phyloP scores from a whole-genome alignment of 495 filamentous ascomycete genomes.

The Mytilinidion resinicola region DNA sequence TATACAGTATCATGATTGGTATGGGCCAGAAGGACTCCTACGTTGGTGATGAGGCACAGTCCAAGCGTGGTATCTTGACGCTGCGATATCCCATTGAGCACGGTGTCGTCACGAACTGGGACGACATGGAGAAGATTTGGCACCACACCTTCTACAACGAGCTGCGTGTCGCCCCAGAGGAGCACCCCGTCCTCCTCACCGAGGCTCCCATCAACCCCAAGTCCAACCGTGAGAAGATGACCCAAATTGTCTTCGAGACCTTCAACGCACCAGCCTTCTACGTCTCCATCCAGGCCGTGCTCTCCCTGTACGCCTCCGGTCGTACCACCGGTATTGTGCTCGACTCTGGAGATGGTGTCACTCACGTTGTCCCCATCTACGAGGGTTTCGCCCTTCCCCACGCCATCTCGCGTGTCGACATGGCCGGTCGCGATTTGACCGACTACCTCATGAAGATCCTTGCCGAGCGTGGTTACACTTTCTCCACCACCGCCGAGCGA shows the following conservation, averaged over 20 bases:
- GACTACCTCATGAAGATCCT: constrained; percentile 99
- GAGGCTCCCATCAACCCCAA: constrained; percentile 99
- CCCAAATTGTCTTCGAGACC: constrained; percentile 99
- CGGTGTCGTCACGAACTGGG: constrained; percentile 99
- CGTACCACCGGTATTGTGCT: constrained; percentile 99
- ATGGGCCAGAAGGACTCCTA: constrained; percentile 99
- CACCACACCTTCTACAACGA: constrained; percentile 99
- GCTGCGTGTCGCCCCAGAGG: constrained; percentile 98
- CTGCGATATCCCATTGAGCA: constrained; percentile 99
- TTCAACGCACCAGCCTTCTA: constrained; percentile 99
- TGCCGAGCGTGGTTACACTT: constrained; percentile 97
- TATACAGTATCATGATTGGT: constrained; percentile 96
- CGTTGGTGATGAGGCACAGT: constrained; percentile 98
- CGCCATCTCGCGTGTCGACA: constrained; percentile 98
- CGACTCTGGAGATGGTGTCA: constrained; percentile 99
- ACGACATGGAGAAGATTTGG: constrained; percentile 99
- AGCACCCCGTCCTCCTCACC: constrained; percentile 98
- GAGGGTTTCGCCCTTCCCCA: constrained; percentile 99
- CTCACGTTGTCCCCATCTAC: constrained; percentile 99
- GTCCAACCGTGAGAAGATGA: constrained; percentile 99
- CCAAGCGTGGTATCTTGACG: constrained; percentile 99
- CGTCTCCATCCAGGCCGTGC: constrained; percentile 99
- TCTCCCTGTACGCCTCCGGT: constrained; percentile 98
- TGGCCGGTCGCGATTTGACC: constrained; percentile 99
- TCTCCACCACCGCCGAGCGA: constrained; percentile 99